These are phyloP conservation scores for Zopfia rhizophila DNA, from an alignment of 2,329 filamentous ascomycete species.

Conservation along the genomic window DNA sequence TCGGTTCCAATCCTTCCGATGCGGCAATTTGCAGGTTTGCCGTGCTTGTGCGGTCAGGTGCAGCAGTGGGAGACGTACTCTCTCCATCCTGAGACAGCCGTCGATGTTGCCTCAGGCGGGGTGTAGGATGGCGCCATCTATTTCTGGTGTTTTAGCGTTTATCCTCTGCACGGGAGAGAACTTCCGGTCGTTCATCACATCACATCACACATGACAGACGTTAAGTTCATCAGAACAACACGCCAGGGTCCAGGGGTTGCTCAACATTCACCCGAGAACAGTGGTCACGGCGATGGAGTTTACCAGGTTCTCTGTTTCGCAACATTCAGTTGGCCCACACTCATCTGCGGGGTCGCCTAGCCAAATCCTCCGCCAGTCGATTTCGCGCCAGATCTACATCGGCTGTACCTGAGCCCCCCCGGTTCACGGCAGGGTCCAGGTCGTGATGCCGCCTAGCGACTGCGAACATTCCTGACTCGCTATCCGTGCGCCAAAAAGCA, in stretches of 20 bases:
- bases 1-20: slow-evolving; percentile 21
- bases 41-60: slow-evolving; percentile 8
- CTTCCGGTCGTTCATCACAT: slow-evolving; percentile 11
- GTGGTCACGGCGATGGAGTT: slow-evolving; percentile 14
- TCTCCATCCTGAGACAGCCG: slow-evolving; percentile 17
- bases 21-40: slow-evolving; percentile 22
- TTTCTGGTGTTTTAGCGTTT: slow-evolving; percentile 15
- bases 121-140: slow-evolving; percentile 10
- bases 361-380: slow-evolving; percentile 31
- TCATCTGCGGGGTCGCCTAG: slow-evolving; percentile 29
- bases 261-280: slow-evolving; percentile 8
- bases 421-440: slow-evolving; percentile 7
- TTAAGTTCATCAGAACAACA: slow-evolving; percentile 17
- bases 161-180: slow-evolving; percentile 20
- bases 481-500: too few relatives aligned
- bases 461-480: slow-evolving; percentile 47
- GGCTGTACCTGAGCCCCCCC: slow-evolving; percentile 31
- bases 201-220: slow-evolving; percentile 19
- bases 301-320: slow-evolving; percentile 29
- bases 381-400: slow-evolving; percentile 28
- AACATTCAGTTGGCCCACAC: too few relatives aligned
- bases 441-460: too few relatives aligned
- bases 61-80: not conserved
- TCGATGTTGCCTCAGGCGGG: slow-evolving; percentile 8
- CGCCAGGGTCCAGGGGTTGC: slow-evolving; percentile 5